A percentile compares a stretch with the other conserved stretches of the same genome.
Conservation (phyloP, 192 early-diverging fungal genomes). For the Funneliformis geosporum region DNA sequence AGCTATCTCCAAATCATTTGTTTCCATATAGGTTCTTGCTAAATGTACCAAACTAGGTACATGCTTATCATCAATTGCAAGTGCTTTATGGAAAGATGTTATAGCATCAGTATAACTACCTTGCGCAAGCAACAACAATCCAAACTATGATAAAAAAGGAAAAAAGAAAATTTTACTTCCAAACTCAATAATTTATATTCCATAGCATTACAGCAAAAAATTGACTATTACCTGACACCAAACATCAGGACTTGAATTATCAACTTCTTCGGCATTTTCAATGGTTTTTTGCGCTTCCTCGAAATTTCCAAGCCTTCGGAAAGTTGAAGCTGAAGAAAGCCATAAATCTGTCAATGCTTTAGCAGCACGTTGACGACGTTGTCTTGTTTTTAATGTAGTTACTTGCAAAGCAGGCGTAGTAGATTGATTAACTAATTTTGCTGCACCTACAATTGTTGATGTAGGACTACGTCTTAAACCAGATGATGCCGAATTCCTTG, state of each 20-base stretch:
- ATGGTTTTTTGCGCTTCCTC: constrained; percentile 60
- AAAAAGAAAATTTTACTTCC: background rate
- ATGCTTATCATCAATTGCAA: constrained; percentile 47
- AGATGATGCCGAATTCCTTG: constrained; percentile 36
- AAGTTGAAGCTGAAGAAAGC: constrained; percentile 55
- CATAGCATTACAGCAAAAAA: background rate
- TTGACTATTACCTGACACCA: constrained; percentile 53
- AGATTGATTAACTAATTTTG: constrained; percentile 41
- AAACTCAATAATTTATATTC: background rate
- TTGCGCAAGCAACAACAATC: constrained; percentile 43
- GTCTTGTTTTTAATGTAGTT: constrained; percentile 35
- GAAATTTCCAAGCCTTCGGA: constrained; percentile 46
- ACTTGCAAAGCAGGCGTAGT: constrained; percentile 33
- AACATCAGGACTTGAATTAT: constrained; percentile 49
- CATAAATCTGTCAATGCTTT: constrained; percentile 53
- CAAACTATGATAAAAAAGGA: constrained; percentile 35
- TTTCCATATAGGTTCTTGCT: constrained; percentile 47
- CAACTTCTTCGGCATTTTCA: constrained; percentile 56
- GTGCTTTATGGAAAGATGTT: constrained; percentile 51
- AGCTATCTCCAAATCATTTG: constrained; percentile 50
- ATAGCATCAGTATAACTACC: constrained; percentile 42
- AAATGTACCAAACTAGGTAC: constrained; percentile 46
- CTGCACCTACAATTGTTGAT: constrained; percentile 39
- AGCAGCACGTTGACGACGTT: constrained; percentile 48
- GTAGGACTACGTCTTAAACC: constrained; percentile 40